These are phyloP conservation scores for Albugo laibachii DNA, from an alignment of 352 stramenopile genomes.

Conservation along the genomic window DNA sequence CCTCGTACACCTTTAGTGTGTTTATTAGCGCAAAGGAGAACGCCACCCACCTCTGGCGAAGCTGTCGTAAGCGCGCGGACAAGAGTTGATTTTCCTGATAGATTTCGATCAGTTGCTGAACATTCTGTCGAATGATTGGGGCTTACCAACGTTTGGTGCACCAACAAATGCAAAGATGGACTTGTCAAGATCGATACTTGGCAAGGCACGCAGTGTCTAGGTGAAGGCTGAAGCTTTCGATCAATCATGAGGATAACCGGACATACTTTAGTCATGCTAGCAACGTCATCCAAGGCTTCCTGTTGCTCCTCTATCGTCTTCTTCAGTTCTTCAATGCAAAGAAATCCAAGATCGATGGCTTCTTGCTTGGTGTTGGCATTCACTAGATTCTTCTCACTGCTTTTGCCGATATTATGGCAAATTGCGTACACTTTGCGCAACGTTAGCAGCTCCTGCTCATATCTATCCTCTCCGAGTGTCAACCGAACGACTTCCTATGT, in stretches of 20 bases:
- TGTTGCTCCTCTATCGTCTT: constrained; percentile 10
- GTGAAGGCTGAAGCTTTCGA: background rate
- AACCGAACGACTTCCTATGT: constrained; percentile 58
- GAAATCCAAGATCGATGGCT: constrained; percentile 41
- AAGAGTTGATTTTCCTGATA: constrained; percentile 60
- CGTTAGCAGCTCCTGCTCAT: constrained; percentile 53
- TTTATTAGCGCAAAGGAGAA: background rate
- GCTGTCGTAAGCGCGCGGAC: constrained; percentile 60
- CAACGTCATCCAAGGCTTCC: constrained; percentile 11
- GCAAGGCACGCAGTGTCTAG: constrained; percentile 47
- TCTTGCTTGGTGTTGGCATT: constrained; percentile 60
- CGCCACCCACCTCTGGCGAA: constrained; percentile 36
- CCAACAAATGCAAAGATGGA: constrained; percentile 74
- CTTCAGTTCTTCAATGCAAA: constrained; percentile 25
- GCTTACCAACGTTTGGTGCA: constrained; percentile 60
- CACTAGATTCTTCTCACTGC: constrained; percentile 44
- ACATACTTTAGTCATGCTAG: constrained; percentile 12
- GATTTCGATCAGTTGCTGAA: background rate
- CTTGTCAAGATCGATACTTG: constrained; percentile 55
- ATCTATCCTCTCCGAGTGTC: constrained; percentile 44
- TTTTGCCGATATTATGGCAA: constrained; percentile 59
- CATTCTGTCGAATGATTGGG: background rate
- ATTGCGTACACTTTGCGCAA: constrained; percentile 56
- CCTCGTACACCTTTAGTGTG: constrained; percentile 10
- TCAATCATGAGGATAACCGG: background rate